These are phyloP conservation scores for Xerocomellus dryophilus DNA, from an alignment of 768 basidiomycete genomes.

Conservation along the genomic window DNA sequence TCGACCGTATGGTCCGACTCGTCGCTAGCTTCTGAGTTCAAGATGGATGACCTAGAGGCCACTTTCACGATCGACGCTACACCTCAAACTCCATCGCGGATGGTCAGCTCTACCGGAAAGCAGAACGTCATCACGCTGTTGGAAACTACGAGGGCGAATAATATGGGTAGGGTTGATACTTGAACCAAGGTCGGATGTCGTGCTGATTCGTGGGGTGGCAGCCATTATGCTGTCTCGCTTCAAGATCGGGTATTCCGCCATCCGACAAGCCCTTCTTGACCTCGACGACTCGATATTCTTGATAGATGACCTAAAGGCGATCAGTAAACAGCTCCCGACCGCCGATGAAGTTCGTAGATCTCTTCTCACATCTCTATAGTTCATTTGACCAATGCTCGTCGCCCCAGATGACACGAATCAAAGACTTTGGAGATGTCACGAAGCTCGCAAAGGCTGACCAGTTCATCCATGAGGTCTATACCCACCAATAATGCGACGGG, in stretches of 20 bases:
- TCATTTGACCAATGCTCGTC: background rate
- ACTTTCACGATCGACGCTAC: slow-evolving; percentile 63
- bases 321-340: slow-evolving; percentile 74
- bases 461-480: slow-evolving; percentile 69
- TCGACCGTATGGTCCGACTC: slow-evolving; percentile 73
- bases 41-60: slow-evolving; percentile 68
- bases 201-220: slow-evolving; percentile 27
- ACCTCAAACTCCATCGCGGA: slow-evolving; percentile 41
- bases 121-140: slow-evolving; percentile 67
- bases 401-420: slow-evolving; percentile 57
- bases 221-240: slow-evolving; percentile 84
- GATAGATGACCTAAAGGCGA: slow-evolving; percentile 72
- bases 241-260: slow-evolving; percentile 58
- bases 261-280: slow-evolving; percentile 68
- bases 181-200: background rate
- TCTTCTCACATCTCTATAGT: background rate
- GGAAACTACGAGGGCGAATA: slow-evolving; percentile 80
- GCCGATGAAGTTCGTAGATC: slow-evolving; percentile 63
- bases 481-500: background rate
- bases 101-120: slow-evolving; percentile 44
- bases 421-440: slow-evolving; percentile 64
- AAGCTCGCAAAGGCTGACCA: slow-evolving; percentile 82
- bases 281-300: slow-evolving; percentile 67
- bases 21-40: slow-evolving; percentile 40
- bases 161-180: slow-evolving; percentile 55